Evolutionary conservation across 306 rosid species (phyloP).

Genomic region (Carpinus viminea): DNA sequence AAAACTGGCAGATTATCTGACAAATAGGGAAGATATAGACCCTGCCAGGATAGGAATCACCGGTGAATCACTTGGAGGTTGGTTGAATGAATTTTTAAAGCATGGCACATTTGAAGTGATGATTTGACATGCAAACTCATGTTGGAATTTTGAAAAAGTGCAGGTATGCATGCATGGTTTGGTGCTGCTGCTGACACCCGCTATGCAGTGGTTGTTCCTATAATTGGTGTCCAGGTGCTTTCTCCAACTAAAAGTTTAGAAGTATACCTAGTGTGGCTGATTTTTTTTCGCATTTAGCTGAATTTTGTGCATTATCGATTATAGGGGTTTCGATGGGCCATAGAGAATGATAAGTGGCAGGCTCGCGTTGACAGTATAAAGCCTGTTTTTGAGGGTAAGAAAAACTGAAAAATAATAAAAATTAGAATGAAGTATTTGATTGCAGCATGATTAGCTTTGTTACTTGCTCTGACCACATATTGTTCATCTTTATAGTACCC

Average conservation of each 20-base stretch:
- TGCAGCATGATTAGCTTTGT: background rate
- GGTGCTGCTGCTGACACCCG: slow-evolving; percentile 81
- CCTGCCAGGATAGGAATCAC: slow-evolving; percentile 80
- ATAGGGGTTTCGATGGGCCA: slow-evolving; percentile 93
- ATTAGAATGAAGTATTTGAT: background rate
- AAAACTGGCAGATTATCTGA: slow-evolving; percentile 85
- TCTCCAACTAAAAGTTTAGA: slow-evolving; percentile 12
- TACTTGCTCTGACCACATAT: background rate
- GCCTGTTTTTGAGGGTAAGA: slow-evolving; percentile 80
- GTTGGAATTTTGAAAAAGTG: slow-evolving; percentile 23
- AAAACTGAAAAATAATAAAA: too few relatives aligned
- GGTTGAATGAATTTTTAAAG: slow-evolving; percentile 36
- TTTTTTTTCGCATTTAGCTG: background rate
- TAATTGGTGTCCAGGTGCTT: slow-evolving; percentile 88
- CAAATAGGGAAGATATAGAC: slow-evolving; percentile 74
- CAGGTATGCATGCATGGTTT: slow-evolving; percentile 98
- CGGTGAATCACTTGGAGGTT: slow-evolving; percentile 97
- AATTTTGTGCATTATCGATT: slow-evolving; percentile 18
- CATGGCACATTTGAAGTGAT: slow-evolving; percentile 19
- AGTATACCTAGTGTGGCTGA: background rate
- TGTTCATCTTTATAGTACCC: background rate
- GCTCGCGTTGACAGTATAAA: slow-evolving; percentile 79
- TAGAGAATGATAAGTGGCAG: slow-evolving; percentile 75
- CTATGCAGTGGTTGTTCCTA: slow-evolving; percentile 74
- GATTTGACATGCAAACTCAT: slow-evolving; percentile 25